Evolutionary conservation across 2,329 filamentous ascomycete species (phyloP).

Genomic region (Chrysoporthe deuterocubensis): DNA sequence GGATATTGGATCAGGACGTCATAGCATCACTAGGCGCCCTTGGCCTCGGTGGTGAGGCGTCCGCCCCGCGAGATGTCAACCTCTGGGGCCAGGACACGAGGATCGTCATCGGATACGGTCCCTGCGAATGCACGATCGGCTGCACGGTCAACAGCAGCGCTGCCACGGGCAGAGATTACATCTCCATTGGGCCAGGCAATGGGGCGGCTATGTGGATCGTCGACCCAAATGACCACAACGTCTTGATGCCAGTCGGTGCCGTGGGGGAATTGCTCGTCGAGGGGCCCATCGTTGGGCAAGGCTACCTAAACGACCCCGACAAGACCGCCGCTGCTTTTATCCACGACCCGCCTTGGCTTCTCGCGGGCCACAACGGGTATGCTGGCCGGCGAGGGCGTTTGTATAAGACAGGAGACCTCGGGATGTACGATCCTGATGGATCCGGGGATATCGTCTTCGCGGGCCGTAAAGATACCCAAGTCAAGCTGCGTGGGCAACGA

Average conservation of each 20-base stretch:
- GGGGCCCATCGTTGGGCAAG: slow-evolving; percentile 52
- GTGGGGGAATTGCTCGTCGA: slow-evolving; percentile 44
- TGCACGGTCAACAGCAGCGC: slow-evolving; percentile 36
- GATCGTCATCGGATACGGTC: slow-evolving; percentile 57
- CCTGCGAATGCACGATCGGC: slow-evolving; percentile 57
- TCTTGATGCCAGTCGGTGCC: slow-evolving; percentile 37
- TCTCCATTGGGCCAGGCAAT: slow-evolving; percentile 33
- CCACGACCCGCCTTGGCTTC: slow-evolving; percentile 31
- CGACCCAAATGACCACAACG: slow-evolving; percentile 34
- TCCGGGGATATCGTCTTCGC: slow-evolving; percentile 44
- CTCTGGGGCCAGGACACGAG: slow-evolving; percentile 51
- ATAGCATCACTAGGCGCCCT: slow-evolving; percentile 53
- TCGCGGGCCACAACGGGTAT: slow-evolving; percentile 39
- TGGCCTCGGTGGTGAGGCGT: slow-evolving; percentile 56
- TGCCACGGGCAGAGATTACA: slow-evolving; percentile 32
- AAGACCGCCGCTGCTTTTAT: slow-evolving; percentile 41
- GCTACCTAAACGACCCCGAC: slow-evolving; percentile 49
- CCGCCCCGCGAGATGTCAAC: slow-evolving; percentile 54
- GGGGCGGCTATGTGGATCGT: slow-evolving; percentile 36
- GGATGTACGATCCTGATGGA: slow-evolving; percentile 45
- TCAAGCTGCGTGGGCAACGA: slow-evolving; percentile 63
- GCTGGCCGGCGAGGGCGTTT: slow-evolving; percentile 43
- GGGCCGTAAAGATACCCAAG: slow-evolving; percentile 61
- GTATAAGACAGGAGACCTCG: slow-evolving; percentile 57
- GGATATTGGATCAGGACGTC: slow-evolving; percentile 51